Evolutionary conservation across 257 asterid genomes (phyloP), one percentile per base, ranked within the genome.

Genomic region (Gentiana straminea): DNA sequence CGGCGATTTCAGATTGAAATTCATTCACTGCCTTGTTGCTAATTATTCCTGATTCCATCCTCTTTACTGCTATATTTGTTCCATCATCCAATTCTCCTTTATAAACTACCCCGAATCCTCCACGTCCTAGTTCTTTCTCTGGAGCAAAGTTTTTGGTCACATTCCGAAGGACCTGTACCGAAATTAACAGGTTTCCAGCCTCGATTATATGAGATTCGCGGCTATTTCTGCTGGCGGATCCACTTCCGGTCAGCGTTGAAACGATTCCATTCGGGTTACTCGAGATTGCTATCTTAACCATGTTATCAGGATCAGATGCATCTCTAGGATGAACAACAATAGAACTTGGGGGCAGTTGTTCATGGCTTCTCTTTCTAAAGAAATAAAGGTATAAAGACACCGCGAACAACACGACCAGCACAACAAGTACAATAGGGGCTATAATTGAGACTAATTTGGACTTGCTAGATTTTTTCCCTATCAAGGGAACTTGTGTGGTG

Each of bases 101-200:
- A 36, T 89, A 89, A 51, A 89, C 95, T 8, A 86, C 95, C 51
- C 95, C 95, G 61, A 89, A 89, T 13, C 97, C 97, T 12, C 95
- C 95, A 1, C 97, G 95, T 10, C 97, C 97, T 1, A 89, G 90
- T 61, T 86, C 94, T 15, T 89, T 89, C 33, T 86, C 84, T 0
- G 93, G 78, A 7, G 95, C 83, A 48, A 89, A 86, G 47, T 89
- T 86, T 41, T 84, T 80, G 6, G 95, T 86, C 71, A 81, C 90
- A 2, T 86, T 79, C 15, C 86, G 73, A 44, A 89, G 94, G 57
- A 89, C 93, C 70, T 89, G 94, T 36, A 89, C 86, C 1, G 94
- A 81, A 33, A 89, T 84, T 56, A 84, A 69, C 53, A 86, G 64
- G 55, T 86, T 89, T 45, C 95, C 94, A 15, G 94, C 70, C 75